Percentiles rank a stretch among this genome's conserved stretches.
Evolutionary conservation across 75 land plant genomes (phyloP).

Genomic region (Selaginella moellendorffii): DNA sequence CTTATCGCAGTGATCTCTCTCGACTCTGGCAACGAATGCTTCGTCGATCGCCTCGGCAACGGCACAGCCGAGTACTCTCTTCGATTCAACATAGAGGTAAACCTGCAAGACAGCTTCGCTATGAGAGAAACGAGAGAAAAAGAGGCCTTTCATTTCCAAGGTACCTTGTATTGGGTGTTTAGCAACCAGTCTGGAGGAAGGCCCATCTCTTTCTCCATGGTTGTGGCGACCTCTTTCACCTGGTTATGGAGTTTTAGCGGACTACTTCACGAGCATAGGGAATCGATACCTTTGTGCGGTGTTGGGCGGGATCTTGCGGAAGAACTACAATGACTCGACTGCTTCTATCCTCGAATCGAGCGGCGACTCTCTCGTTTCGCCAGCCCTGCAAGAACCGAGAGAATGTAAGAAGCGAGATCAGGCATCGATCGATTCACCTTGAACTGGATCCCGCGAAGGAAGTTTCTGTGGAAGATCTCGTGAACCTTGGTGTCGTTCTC

Average conservation of each 20-base stretch:
- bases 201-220: slow-evolving; percentile 75
- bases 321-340: slow-evolving; percentile 53
- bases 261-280: too few species aligned
- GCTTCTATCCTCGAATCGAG: slow-evolving; percentile 13
- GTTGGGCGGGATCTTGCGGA: slow-evolving; percentile 38
- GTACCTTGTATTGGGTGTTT: slow-evolving; percentile 55
- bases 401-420: neutral
- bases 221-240: slow-evolving; percentile 53
- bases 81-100: slow-evolving; percentile 54
- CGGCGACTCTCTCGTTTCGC: slow-evolving; percentile 52
- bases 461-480: slow-evolving; percentile 49
- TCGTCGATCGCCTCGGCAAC: slow-evolving; percentile 55
- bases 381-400: slow-evolving; percentile 46
- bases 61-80: slow-evolving; percentile 55
- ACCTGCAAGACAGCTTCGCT: slow-evolving; percentile 45
- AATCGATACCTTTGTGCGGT: slow-evolving; percentile 42
- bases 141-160: too few species aligned
- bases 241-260: slow-evolving; percentile 9
- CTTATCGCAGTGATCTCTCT: too few species aligned
- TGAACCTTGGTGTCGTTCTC: slow-evolving; percentile 65
- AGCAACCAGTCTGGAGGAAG: slow-evolving; percentile 49
- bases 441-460: slow-evolving; percentile 52
- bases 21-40: slow-evolving; percentile 26
- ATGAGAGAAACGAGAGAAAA: too few species aligned
- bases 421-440: slow-evolving; percentile 43